Evolutionary conservation across 176 grass and related monocot genomes (phyloP), one percentile per base, ranked within the genome.

Genomic region (Areca catechu): DNA sequence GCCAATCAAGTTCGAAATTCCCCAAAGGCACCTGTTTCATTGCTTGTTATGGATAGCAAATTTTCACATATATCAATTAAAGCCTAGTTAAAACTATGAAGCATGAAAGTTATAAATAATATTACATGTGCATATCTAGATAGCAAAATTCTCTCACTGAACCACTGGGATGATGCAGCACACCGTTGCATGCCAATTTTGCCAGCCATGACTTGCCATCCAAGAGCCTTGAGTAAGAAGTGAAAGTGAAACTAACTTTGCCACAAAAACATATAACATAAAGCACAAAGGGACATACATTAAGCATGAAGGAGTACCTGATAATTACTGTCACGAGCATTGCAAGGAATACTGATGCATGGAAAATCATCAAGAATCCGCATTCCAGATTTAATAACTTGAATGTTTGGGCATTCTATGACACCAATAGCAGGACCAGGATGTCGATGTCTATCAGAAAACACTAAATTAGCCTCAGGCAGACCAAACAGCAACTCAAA

Each of bases 121-220:
- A 73, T 75, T 81, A 96, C 91, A 79, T 96, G 91, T 20, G 91
- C 86, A 86, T 96, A 96, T 96, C 86, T 90, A 61, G 91, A 82
- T 4, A 96, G 86, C 66, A 85, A 86, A 87, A 96, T 80, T 63
- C 91, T 82, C 65, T 96, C 86, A 76, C 72, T 90, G 65, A 96
- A 90, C 91, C 91, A 96, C 53, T 96, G 83, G 51, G 71, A 74
- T 68, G 91, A 90, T 79, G 86, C 86, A 54, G 77, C 91, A 76
- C 91, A 96, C 64, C 91, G 81, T 61, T 96, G 91, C 86, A 96
- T 90, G 69, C 92, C 82, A 76, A 75, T 90, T 79, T 85, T 86
- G 60, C 92, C 92, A 77, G 92, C 86, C 77, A 83, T 88, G 15
- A 75, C 74, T 96, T 96, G 92, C 92, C 92, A 96, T 53, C 83